Evolutionary conservation across 2,329 filamentous ascomycete genomes (phyloP).

Genomic region (Ophiobolus disseminans): DNA sequence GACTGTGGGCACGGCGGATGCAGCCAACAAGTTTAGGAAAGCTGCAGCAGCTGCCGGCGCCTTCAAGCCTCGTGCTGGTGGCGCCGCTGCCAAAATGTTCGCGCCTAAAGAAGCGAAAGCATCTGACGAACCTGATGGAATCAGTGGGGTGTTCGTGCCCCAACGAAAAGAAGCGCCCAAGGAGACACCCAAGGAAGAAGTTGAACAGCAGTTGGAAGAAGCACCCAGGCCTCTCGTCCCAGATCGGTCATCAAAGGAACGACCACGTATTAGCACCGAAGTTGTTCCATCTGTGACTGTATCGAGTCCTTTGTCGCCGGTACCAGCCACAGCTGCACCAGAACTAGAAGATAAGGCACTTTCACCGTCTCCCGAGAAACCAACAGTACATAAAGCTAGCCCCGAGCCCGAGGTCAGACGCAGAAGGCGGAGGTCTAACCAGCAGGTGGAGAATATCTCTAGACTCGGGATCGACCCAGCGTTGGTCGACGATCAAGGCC

Average conservation of each 20-base stretch:
- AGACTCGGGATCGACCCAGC: slow-evolving; percentile 78
- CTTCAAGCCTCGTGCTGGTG: slow-evolving; percentile 88
- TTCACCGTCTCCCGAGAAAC: slow-evolving; percentile 48
- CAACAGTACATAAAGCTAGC: slow-evolving; percentile 22
- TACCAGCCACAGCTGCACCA: slow-evolving; percentile 20
- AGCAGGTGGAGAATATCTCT: slow-evolving; percentile 79
- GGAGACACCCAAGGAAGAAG: slow-evolving; percentile 30
- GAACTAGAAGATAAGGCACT: slow-evolving; percentile 38
- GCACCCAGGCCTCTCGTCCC: slow-evolving; percentile 25
- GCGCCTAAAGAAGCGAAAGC: slow-evolving; percentile 60
- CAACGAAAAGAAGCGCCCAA: slow-evolving; percentile 46
- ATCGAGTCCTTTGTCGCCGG: slow-evolving; percentile 39
- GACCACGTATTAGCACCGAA: slow-evolving; percentile 40
- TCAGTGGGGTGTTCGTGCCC: slow-evolving; percentile 86
- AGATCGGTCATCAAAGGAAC: slow-evolving; percentile 39
- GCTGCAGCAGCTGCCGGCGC: slow-evolving; percentile 71
- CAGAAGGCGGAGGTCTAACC: slow-evolving; percentile 70
- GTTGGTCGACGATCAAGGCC: slow-evolving; percentile 76
- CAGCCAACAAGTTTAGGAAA: slow-evolving; percentile 79
- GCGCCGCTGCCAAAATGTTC: slow-evolving; percentile 80
- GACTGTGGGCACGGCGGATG: slow-evolving; percentile 73
- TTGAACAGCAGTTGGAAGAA: slow-evolving; percentile 35
- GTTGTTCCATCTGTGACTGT: slow-evolving; percentile 44
- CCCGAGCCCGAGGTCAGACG: slow-evolving; percentile 58
- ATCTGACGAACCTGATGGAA: slow-evolving; percentile 81